Evolutionary conservation across 1,284 basidiomycete genomes (phyloP), one percentile per base, ranked within the genome.

Genomic region (Coniophora puteana): DNA sequence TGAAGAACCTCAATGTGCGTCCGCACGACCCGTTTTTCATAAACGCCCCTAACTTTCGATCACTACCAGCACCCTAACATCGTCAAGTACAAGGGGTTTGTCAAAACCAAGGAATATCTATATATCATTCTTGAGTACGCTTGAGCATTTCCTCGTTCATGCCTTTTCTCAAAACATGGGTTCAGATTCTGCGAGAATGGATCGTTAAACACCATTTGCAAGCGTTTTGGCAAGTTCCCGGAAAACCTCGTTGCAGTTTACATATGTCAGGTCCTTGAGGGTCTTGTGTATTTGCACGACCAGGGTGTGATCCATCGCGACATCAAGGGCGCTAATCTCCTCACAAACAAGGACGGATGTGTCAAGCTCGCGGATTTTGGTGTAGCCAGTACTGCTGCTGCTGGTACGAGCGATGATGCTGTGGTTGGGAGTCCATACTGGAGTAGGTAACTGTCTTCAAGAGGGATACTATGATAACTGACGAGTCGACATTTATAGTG

Each of bases 241-340:
- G 95, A 99, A 64, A 89, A 82, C 49, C 81, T 98, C 24, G 95
- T 98, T 30, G 93, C 90, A 1, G 91, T 97, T 8, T 98, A 98
- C 67, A 92, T 97, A 54, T 89, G 88, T 36, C 95, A 98, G 66
- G 85, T 93, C 14, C 75, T 97, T 25, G 89, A 95, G 57, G 93
- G 93, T 1, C 74, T 97, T 16, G 83, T 93, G 32, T 98, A 97
- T 61, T 80, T 98, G 10, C 94, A 98, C 59, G 93, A 96, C 52
- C 92, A 95, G 68, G 94, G 93, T 71, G 93, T 97, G 43, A 96
- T 97, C 51, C 94, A 98, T 63, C 80, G 94, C n/a, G 94, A 98
- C 56, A 97, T 98, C 71, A 98, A 98, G 63, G 94, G 93, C 28
- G 93, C 94, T 12, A 98, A 97, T 54, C 94, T 98, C 54, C 73